Conservation (phyloP, 805 yeast species). For the Saturnispora silvae region DNA sequence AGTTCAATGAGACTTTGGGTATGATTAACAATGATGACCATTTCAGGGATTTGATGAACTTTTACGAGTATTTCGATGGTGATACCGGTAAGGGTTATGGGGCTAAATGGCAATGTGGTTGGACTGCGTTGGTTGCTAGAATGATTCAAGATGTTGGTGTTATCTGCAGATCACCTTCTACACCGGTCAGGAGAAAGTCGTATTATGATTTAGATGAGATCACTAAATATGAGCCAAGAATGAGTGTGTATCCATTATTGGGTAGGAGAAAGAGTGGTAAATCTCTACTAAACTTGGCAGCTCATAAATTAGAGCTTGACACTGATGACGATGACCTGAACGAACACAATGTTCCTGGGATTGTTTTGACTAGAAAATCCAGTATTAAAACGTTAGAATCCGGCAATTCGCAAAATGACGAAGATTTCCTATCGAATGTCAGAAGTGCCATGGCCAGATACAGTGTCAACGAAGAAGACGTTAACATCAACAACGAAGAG, state of each 20-base stretch:
- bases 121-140: constrained; percentile 91
- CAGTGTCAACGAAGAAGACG: constrained; percentile 25
- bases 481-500: constrained; percentile 43
- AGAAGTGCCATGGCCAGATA: constrained; percentile 32
- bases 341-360: constrained; percentile 25
- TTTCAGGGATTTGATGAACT: constrained; percentile 68
- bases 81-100: constrained; percentile 93
- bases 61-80: constrained; percentile 85
- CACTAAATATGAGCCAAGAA: constrained; percentile 33
- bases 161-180: constrained; percentile 43
- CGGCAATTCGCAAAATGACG: constrained; percentile 17
- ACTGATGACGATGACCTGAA: constrained; percentile 39
- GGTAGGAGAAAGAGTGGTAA: constrained; percentile 65
- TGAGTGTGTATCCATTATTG: constrained; percentile 29
- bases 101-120: constrained; percentile 90
- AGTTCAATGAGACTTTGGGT: constrained; percentile 38
- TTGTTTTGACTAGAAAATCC: constrained; percentile 20
- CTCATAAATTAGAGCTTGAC: constrained; percentile 53
- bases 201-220: constrained; percentile 27
- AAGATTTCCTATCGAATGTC: constrained; percentile 31
- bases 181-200: constrained; percentile 22
- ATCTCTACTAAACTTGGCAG: constrained; percentile 57
- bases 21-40: constrained; percentile 47
- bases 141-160: constrained; percentile 84
- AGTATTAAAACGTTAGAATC: constrained; percentile 22